Evolutionary conservation across 305 asterid species (phyloP).

Genomic region (Coffea humblotiana): DNA sequence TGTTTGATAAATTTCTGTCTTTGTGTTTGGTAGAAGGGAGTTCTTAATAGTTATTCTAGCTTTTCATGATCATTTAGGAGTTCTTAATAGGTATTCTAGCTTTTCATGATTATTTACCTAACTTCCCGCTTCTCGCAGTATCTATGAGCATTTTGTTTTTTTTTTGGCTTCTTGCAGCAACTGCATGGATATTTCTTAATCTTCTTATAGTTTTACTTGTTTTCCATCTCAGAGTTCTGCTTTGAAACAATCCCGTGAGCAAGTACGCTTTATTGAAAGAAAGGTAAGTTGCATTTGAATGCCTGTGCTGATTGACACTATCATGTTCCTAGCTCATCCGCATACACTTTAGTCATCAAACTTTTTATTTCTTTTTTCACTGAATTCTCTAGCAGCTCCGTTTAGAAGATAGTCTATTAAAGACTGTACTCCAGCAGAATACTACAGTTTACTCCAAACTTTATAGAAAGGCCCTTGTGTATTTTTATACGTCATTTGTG

Average conservation of each 20-base stretch:
- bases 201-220: not conserved
- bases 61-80: not conserved
- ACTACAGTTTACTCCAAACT: not conserved
- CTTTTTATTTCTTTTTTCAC: not conserved
- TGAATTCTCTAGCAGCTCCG: not conserved
- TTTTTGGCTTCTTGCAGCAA: not conserved
- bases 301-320: not conserved
- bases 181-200: not conserved
- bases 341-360: slow-evolving; percentile 8
- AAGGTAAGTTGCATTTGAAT: slow-evolving; percentile 48
- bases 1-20: not conserved
- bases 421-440: not conserved
- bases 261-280: slow-evolving; percentile 70
- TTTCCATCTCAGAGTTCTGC: slow-evolving; percentile 65
- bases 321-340: not conserved
- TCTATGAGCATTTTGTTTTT: not conserved
- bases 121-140: not conserved
- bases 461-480: not conserved
- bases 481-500: no score
- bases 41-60: not conserved
- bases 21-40: not conserved
- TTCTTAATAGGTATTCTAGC: not conserved
- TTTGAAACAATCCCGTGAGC: slow-evolving; percentile 78
- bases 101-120: not conserved
- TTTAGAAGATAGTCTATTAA: not conserved